Evolutionary conservation across 371 early-diverging fungal species (phyloP).

Genomic region (Mortierella sp.): DNA sequence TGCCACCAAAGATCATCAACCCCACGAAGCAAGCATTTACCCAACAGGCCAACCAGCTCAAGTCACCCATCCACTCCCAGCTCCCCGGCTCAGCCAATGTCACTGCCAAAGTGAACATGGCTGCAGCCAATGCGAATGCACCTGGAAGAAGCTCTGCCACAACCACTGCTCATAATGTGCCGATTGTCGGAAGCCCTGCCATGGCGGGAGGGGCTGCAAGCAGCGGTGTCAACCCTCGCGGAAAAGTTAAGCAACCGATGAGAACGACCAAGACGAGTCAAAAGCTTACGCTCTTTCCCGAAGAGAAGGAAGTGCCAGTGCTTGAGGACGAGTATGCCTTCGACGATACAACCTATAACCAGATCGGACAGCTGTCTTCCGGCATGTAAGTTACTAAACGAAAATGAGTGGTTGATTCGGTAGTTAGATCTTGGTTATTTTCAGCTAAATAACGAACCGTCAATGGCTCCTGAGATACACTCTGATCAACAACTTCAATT

Average conservation of each 20-base stretch:
- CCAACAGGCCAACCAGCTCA: constrained; percentile 26
- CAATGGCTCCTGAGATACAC: no score
- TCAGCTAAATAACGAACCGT: no score
- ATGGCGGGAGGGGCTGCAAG: constrained; percentile 10
- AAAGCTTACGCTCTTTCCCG: constrained; percentile 93
- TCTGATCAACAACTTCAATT: no score
- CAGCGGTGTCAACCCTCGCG: constrained; percentile 20
- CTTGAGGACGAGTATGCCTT: constrained; percentile 57
- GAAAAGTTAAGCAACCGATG: constrained; percentile 62
- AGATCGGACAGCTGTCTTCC: constrained; percentile 56
- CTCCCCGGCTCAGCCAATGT: constrained; percentile 37
- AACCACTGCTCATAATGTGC: constrained; percentile 23
- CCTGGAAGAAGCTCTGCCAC: constrained; percentile 6
- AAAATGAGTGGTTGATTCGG: not conserved
- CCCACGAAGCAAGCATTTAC: constrained; percentile 50
- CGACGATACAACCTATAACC: constrained; percentile 56
- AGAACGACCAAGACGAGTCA: constrained; percentile 94
- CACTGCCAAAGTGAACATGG: constrained; percentile 23
- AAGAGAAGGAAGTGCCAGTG: constrained; percentile 64
- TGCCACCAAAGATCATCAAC: constrained; percentile 55
- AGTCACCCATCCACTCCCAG: constrained; percentile 48
- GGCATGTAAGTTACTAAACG: constrained; percentile 30
- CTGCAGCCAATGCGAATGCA: constrained; percentile 3
- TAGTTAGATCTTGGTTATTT: no score
- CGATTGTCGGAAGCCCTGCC: constrained; percentile 13